A percentile compares a stretch with the other conserved stretches of the same genome.
phyloP scores from a whole-genome alignment of 2,329 filamentous ascomycete species.

The Fusarium sororula region DNA sequence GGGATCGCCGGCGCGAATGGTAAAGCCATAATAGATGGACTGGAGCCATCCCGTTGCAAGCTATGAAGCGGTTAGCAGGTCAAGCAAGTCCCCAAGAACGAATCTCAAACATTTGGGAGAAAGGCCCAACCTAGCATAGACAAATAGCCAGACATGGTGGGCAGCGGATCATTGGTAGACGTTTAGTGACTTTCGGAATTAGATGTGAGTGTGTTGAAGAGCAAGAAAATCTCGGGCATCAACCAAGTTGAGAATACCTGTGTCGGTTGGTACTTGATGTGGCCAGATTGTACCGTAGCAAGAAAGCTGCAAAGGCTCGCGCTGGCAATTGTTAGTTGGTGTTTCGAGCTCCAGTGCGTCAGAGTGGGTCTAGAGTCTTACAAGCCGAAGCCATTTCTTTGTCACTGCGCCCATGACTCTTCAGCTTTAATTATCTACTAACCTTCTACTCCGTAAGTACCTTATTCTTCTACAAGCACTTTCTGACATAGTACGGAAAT shows the following conservation, averaged over 20 bases:
- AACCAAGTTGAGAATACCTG: neutral
- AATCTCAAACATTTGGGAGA: slow-evolving; percentile 59
- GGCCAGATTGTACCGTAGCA: slow-evolving; percentile 30
- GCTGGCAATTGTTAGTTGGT: slow-evolving; percentile 23
- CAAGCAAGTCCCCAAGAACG: neutral
- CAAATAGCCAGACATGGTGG: slow-evolving; percentile 60
- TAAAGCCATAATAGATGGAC: slow-evolving; percentile 83
- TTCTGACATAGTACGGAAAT: neutral
- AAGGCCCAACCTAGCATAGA: slow-evolving; percentile 67
- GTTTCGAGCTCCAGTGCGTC: slow-evolving; percentile 36
- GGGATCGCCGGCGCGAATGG: slow-evolving; percentile 88
- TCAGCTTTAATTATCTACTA: neutral
- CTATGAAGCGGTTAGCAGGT: slow-evolving; percentile 54
- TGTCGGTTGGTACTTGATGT: slow-evolving; percentile 18
- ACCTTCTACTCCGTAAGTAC: neutral
- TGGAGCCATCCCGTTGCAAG: slow-evolving; percentile 82
- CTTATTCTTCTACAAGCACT: neutral
- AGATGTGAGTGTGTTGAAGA: neutral
- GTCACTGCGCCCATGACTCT: neutral
- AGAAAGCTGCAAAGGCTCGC: slow-evolving; percentile 13
- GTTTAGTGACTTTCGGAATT: neutral
- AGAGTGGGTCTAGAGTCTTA: slow-evolving; percentile 37
- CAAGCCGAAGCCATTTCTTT: neutral
- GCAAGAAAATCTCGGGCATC: neutral
- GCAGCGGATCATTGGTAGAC: slow-evolving; percentile 31